These are phyloP conservation scores for cucumber (Cucumis sativus) DNA, from an alignment of 306 rosid genomes.

Conservation along the genomic window DNA sequence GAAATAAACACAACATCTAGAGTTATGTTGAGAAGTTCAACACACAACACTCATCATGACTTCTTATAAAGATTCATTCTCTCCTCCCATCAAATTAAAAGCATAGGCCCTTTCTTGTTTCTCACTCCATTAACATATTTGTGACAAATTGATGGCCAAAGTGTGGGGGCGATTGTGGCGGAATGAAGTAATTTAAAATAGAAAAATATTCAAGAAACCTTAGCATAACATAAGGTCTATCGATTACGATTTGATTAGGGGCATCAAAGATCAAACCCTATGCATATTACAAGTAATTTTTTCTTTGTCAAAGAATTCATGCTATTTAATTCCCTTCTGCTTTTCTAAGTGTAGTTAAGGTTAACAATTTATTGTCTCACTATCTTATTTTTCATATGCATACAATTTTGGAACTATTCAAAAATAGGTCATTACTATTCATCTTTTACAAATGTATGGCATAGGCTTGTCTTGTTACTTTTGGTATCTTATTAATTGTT, in stretches of 20 bases:
- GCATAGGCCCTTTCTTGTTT: not conserved
- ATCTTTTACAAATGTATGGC: not conserved
- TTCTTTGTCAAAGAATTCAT: not conserved
- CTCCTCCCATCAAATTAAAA: constrained; percentile 10
- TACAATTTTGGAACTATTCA: not conserved
- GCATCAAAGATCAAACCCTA: not conserved
- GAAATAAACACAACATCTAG: not conserved
- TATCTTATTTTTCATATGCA: not conserved
- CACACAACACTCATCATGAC: constrained; percentile 17
- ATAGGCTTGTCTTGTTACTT: not conserved
- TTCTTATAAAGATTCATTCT: constrained; percentile 31
- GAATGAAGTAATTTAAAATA: not conserved
- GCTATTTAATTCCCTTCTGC: not conserved
- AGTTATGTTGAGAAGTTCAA: constrained; percentile 18
- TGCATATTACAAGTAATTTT: not conserved
- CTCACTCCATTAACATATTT: not conserved
- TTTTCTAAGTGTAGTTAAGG: not conserved
- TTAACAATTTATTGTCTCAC: not conserved
- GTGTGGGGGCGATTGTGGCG: not conserved
- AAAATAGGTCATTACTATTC: not conserved
- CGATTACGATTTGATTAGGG: not conserved
- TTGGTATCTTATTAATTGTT: not conserved
- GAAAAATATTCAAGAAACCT: not conserved
- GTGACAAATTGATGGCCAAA: not conserved
- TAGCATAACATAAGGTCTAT: not conserved